A percentile compares a stretch with the other conserved stretches of the same genome.
These are phyloP conservation scores for Pseudoturritis turrita DNA, from an alignment of 345 rosid species.

Conservation along the genomic window DNA sequence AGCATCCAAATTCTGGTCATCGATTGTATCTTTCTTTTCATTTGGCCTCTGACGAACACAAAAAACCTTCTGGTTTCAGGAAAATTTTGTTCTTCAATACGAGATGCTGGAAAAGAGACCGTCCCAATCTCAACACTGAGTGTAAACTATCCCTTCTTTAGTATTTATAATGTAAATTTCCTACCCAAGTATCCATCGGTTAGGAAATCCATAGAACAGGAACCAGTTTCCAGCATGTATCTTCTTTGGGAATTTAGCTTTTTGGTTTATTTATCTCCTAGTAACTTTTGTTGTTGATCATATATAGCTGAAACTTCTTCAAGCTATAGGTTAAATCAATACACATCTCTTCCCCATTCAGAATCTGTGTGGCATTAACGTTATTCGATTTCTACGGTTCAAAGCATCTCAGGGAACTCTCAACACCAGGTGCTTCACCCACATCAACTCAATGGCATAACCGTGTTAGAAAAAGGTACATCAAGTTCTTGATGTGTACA, in stretches of 20 bases:
- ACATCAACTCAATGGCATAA: slow-evolving; percentile 1
- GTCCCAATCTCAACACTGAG: slow-evolving; percentile 17
- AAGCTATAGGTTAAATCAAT: slow-evolving; percentile 22
- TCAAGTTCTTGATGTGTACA: not conserved
- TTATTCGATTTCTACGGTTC: slow-evolving; percentile 3
- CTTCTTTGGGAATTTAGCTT: not conserved
- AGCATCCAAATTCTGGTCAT: slow-evolving; percentile 6
- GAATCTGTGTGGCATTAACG: not conserved
- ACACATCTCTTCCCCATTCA: not conserved
- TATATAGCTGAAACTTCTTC: slow-evolving; percentile 23
- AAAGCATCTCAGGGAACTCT: slow-evolving; percentile 21
- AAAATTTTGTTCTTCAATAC: slow-evolving; percentile 69
- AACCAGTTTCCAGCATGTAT: slow-evolving; percentile 19
- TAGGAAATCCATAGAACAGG: slow-evolving; percentile 22
- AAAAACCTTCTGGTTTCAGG: slow-evolving; percentile 47
- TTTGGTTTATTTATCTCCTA: not conserved
- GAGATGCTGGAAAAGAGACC: slow-evolving; percentile 94
- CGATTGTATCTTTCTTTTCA: not conserved
- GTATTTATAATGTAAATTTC: slow-evolving; percentile 21
- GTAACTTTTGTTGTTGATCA: slow-evolving; percentile 11
- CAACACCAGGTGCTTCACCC: not conserved
- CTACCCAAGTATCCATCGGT: slow-evolving; percentile 10
- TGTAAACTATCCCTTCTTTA: slow-evolving; percentile 20
- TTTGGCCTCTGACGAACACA: slow-evolving; percentile 8
- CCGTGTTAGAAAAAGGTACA: not conserved